A percentile compares a stretch with the other conserved stretches of the same genome.
These are phyloP conservation scores for Cercospora janseana DNA, from an alignment of 2,329 filamentous ascomycete species.

Conservation along the genomic window DNA sequence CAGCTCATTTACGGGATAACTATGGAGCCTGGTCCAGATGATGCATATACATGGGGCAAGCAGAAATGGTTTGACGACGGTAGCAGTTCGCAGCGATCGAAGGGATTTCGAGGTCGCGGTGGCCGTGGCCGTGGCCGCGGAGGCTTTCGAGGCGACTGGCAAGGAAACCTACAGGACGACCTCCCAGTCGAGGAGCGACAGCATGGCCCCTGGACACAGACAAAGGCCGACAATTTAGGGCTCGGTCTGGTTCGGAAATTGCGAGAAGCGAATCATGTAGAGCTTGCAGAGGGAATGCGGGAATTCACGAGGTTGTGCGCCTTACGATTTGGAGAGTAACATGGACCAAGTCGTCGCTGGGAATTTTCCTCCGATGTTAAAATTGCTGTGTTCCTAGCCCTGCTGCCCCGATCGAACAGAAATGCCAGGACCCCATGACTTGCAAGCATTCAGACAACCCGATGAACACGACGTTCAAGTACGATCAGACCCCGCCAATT, in stretches of 20 bases:
- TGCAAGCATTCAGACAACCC: too few species aligned
- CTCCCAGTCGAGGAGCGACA: constrained; percentile 26
- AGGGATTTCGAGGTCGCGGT: constrained; percentile 22
- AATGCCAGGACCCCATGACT: too few species aligned
- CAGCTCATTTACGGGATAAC: constrained; percentile 38
- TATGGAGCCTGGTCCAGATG: constrained; percentile 38
- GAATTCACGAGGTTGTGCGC: constrained; percentile 47
- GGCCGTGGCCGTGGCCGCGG: constrained; percentile 20
- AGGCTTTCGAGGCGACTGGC: neutral
- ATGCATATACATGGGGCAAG: constrained; percentile 30
- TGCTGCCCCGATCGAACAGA: too few species aligned
- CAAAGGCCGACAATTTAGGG: constrained; percentile 40
- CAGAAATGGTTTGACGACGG: constrained; percentile 26
- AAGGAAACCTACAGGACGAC: neutral
- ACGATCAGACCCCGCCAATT: too few species aligned
- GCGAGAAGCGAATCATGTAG: constrained; percentile 33
- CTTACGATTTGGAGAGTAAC: constrained; percentile 39
- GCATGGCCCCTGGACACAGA: constrained; percentile 39
- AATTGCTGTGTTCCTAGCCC: too few species aligned
- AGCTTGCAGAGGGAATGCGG: constrained; percentile 41
- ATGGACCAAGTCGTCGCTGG: too few species aligned
- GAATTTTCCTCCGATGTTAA: too few species aligned
- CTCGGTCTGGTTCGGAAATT: constrained; percentile 32
- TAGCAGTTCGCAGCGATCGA: constrained; percentile 16
- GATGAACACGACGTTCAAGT: too few species aligned